Evolutionary conservation across 148 eudicot species (phyloP).

Genomic region (Selenicereus undatus): DNA sequence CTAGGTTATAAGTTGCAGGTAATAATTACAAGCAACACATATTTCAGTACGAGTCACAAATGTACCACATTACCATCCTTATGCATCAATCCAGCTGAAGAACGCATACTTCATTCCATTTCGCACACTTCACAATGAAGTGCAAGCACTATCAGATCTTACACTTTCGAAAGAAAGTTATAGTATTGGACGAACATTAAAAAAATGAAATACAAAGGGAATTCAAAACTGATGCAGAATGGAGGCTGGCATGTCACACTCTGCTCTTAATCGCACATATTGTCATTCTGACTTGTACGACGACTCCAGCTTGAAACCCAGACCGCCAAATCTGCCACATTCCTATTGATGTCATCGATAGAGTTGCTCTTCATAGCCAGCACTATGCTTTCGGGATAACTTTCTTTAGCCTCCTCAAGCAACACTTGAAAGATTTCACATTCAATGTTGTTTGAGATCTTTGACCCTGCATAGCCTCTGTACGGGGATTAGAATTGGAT

Average conservation of each 20-base stretch:
- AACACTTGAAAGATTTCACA: slow-evolving; percentile 80
- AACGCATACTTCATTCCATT: neutral
- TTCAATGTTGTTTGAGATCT: slow-evolving; percentile 75
- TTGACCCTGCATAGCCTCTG: slow-evolving; percentile 78
- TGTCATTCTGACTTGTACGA: too few relatives aligned
- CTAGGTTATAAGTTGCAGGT: too few relatives aligned
- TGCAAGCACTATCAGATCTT: neutral
- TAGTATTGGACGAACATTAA: too few relatives aligned
- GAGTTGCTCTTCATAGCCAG: slow-evolving; percentile 56
- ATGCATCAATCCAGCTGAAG: neutral
- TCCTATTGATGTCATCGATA: slow-evolving; percentile 41
- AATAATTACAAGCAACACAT: too few relatives aligned
- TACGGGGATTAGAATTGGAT: slow-evolving; percentile 4
- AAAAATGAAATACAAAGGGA: too few relatives aligned
- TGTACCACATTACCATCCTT: neutral
- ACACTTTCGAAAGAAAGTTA: too few relatives aligned
- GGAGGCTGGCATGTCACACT: too few relatives aligned
- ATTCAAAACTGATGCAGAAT: too few relatives aligned
- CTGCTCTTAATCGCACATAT: too few relatives aligned
- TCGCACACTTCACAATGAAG: neutral
- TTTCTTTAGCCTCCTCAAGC: slow-evolving; percentile 79
- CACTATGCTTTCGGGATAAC: slow-evolving; percentile 57
- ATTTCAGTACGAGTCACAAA: too few relatives aligned
- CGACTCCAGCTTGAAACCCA: too few relatives aligned
- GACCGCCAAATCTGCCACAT: too few relatives aligned